Evolutionary conservation across 768 basidiomycete species (phyloP).

Genomic region (Auriculariales sp.): DNA sequence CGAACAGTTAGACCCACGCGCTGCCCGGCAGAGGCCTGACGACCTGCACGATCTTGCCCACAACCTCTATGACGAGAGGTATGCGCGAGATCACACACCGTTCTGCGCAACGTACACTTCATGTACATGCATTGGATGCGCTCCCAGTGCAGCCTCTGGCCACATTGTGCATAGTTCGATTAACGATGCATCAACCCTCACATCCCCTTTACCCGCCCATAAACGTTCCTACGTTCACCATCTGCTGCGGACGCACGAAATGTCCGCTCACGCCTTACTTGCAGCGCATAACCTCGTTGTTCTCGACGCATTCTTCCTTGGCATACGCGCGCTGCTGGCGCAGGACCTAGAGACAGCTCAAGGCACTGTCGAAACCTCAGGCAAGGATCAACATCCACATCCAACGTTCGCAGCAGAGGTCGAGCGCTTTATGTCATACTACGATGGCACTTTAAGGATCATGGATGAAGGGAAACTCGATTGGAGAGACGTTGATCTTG

Average conservation of each 20-base stretch:
- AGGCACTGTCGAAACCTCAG: conserved; percentile 1
- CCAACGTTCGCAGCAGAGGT: conserved; percentile 25
- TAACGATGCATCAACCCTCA: conserved; percentile 20
- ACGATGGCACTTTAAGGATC: conserved; percentile 33
- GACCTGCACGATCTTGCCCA: conserved; percentile 42
- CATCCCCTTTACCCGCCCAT: conserved; percentile 12
- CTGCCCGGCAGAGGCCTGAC: conserved; percentile 3
- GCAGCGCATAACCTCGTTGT: conserved; percentile 63
- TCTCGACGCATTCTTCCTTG: conserved; percentile 46
- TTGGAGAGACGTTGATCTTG: conserved; percentile 56
- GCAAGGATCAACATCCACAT: conserved; percentile 15
- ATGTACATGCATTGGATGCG: conserved; percentile 16
- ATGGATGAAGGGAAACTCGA: conserved; percentile 35
- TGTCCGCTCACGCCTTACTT: conserved; percentile 69
- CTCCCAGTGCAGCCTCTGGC: conserved; percentile 9
- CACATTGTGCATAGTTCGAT: conserved; percentile 10
- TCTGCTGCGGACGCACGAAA: conserved; percentile 77
- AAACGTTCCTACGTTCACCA: conserved; percentile 69
- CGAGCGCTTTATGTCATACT: conserved; percentile 30
- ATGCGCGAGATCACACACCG: conserved; percentile 44
- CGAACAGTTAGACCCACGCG: not conserved
- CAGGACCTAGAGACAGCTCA: not conserved
- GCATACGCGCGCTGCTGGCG: conserved; percentile 30
- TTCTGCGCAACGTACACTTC: conserved; percentile 13
- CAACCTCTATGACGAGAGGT: conserved; percentile 49